A percentile compares a stretch with the other conserved stretches of the same genome.
Evolutionary conservation across 192 early-diverging fungal species (phyloP).

Genomic region (Ambispora gerdemannii): DNA sequence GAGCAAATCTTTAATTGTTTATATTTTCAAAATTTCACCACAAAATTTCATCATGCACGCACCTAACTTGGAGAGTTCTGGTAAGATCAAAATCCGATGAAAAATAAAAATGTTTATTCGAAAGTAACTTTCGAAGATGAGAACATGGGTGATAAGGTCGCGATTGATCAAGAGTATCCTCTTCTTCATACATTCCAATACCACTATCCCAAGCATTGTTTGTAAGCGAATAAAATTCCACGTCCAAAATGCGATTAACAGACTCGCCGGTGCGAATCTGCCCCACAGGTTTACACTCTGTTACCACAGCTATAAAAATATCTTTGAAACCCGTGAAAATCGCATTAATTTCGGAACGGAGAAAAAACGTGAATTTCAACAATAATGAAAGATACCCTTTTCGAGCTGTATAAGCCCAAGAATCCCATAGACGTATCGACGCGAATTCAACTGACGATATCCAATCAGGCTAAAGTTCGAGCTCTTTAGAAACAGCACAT

Average conservation of each 20-base stretch:
- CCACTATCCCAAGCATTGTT: conserved; percentile 69
- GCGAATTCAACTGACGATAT: background rate
- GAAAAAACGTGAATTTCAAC: too few species aligned
- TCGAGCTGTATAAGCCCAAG: conserved; percentile 51
- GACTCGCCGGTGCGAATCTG: conserved; percentile 57
- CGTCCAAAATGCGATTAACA: conserved; percentile 68
- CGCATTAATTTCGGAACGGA: conserved; percentile 33
- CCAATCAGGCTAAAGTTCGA: background rate
- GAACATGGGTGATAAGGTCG: conserved; percentile 72
- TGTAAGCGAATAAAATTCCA: conserved; percentile 76
- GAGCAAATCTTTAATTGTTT: background rate
- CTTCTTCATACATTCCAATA: conserved; percentile 35
- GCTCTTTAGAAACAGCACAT: background rate
- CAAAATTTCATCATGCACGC: conserved; percentile 32
- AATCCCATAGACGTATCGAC: conserved; percentile 50
- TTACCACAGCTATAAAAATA: conserved; percentile 66
- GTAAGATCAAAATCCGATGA: conserved; percentile 87
- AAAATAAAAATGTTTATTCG: conserved; percentile 90
- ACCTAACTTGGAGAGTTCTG: conserved; percentile 68
- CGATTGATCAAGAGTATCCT: conserved; percentile 41
- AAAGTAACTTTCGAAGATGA: conserved; percentile 73
- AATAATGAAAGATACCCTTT: conserved; percentile 44
- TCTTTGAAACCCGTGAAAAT: too few species aligned
- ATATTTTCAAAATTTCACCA: background rate
- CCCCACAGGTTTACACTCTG: conserved; percentile 61